Conservation (phyloP, 352 stramenopile genomes). For the Globisporangium viniferum region DNA sequence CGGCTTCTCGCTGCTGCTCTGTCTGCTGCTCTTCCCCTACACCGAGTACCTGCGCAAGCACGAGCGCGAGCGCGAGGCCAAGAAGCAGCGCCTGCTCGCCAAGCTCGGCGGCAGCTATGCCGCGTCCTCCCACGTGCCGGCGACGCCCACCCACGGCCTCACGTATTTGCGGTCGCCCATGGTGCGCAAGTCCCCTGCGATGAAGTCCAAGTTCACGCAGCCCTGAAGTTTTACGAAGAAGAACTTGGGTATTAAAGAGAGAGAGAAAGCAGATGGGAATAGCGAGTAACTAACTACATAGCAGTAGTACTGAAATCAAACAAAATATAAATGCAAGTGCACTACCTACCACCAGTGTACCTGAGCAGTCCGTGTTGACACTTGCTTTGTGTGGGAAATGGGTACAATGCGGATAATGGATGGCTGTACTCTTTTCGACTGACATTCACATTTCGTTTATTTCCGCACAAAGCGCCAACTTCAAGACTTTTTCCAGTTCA, state of each 20-base stretch:
- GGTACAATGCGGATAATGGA: no score
- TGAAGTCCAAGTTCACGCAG: constrained; percentile 13
- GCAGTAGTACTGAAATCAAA: neutral
- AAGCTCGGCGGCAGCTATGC: constrained; percentile 12
- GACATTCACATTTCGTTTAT: no score
- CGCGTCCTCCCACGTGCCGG: neutral
- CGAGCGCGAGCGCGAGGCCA: constrained; percentile 40
- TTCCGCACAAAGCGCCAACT: no score
- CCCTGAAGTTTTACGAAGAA: neutral
- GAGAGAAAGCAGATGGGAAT: neutral
- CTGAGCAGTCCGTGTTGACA: no score
- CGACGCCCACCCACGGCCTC: constrained; percentile 37
- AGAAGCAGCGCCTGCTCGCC: constrained; percentile 32
- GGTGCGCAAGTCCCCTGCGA: constrained; percentile 14
- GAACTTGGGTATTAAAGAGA: neutral
- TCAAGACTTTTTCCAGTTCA: no score
- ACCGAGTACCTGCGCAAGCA: constrained; percentile 57
- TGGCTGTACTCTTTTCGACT: no score
- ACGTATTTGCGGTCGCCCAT: constrained; percentile 58
- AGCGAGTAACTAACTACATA: neutral
- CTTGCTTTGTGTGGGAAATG: no score
- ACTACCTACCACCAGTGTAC: neutral
- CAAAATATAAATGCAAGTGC: neutral
- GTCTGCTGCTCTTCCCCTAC: constrained; percentile 54
- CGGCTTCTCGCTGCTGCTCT: constrained; percentile 44